These are phyloP conservation scores for Emmonsia crescens DNA, from an alignment of 2,329 filamentous ascomycete genomes.

Conservation along the genomic window DNA sequence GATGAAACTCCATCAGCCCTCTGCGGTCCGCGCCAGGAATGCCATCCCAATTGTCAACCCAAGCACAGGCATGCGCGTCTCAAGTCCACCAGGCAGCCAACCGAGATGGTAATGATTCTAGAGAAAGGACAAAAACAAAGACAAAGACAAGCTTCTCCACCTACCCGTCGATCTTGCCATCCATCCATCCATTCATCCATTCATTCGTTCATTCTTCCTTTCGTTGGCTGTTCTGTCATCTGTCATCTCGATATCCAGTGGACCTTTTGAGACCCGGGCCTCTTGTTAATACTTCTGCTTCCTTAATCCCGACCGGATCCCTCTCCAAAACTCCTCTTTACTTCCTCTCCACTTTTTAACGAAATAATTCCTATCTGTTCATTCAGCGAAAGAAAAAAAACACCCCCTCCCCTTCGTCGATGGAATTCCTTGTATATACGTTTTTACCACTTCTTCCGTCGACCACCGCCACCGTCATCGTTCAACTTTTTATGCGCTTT, in stretches of 20 bases:
- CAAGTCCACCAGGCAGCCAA: slow-evolving; percentile 63
- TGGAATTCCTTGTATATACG: slow-evolving; percentile 2
- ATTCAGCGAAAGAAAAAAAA: not conserved
- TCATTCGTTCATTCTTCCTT: not conserved
- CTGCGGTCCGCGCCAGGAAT: slow-evolving; percentile 80
- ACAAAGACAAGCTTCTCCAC: not conserved
- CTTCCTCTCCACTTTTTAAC: not conserved
- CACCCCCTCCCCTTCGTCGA: not conserved
- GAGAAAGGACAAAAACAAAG: slow-evolving; percentile 7
- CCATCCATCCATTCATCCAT: not conserved
- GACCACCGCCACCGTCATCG: not conserved
- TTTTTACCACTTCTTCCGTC: not conserved
- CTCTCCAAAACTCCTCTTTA: not conserved
- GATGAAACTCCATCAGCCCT: slow-evolving; percentile 82
- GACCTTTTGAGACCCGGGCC: not conserved
- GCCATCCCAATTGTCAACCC: slow-evolving; percentile 98
- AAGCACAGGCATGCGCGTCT: slow-evolving; percentile 74
- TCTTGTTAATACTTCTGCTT: not conserved
- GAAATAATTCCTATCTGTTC: not conserved
- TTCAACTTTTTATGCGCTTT: not conserved
- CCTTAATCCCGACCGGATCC: not conserved
- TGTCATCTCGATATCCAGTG: not conserved
- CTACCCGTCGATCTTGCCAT: not conserved
- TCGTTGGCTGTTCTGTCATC: not conserved
- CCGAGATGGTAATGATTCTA: slow-evolving; percentile 31